Conservation (phyloP, 2,329 filamentous ascomycete species). For the Fusarium odoratissimum region DNA sequence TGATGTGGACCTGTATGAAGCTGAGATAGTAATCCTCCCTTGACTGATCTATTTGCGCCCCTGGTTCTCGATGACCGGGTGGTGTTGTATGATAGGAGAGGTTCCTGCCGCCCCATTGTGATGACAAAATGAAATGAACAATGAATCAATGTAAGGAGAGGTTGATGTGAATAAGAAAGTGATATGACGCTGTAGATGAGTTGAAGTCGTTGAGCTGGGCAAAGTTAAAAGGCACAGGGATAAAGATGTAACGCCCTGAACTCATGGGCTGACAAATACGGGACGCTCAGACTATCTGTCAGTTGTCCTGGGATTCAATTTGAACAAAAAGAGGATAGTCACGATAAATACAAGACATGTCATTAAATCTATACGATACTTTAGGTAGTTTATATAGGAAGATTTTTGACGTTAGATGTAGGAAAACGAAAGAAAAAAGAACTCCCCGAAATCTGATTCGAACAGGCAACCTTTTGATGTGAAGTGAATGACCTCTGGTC, state of each 20-base stretch:
- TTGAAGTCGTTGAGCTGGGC: neutral
- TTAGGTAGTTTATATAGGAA: neutral
- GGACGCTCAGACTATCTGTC: neutral
- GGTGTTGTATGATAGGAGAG: slow-evolving; percentile 36
- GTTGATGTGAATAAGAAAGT: neutral
- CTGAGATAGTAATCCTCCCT: slow-evolving; percentile 36
- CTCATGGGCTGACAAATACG: slow-evolving; percentile 32
- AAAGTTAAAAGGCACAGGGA: slow-evolving; percentile 19
- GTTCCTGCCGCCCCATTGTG: slow-evolving; percentile 39
- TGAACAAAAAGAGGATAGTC: neutral
- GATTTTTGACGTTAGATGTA: neutral
- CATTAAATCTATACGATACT: too few species aligned
- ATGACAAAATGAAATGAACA: neutral
- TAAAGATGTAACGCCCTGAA: slow-evolving; percentile 14
- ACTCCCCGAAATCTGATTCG: neutral
- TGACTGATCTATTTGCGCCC: slow-evolving; percentile 24
- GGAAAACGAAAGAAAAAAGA: neutral
- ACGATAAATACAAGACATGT: neutral
- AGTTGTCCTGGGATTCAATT: neutral
- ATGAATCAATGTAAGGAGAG: neutral
- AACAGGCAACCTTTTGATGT: neutral
- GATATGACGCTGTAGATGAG: neutral
- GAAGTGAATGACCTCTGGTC: neutral
- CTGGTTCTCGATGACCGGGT: slow-evolving; percentile 27
- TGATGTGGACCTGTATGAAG: slow-evolving; percentile 34